Base-by-base conservation (phyloP, 1,139 yeast species). In the Trichomonascaceae sp. region DNA sequence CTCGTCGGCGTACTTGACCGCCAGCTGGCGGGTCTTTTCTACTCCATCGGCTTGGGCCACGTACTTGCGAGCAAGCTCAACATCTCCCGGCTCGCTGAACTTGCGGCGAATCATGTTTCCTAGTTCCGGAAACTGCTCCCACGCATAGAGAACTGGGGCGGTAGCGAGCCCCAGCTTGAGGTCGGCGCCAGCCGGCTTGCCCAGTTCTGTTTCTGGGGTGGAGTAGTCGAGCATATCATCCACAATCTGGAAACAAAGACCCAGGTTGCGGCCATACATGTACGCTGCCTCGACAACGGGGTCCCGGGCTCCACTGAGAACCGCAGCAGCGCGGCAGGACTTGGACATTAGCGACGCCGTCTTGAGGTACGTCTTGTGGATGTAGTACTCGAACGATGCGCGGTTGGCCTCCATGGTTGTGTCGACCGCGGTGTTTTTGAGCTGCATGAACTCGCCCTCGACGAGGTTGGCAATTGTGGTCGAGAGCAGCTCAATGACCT, bases 381-480 rank as follows among this genome's bases (percentile, higher is more conserved):
- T 64, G 53, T 89, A 89, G 57, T 89, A 89, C 52, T 89, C 93
- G 56, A 89, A 87, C 1, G 95, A 93, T 9, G 93, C 93, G 37
- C 76, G 79, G 47, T 79, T 75, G 34, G 81, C 76, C 34, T 66
- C 65, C 49, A 80, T 87, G 27, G 79, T 68, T 16, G 72, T 64
- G 22, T 64, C 54, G 1, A 66, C 64, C 2, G 85, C 92, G 1
- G 95, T 84, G 57, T 89, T 89, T 48, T 87, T 87, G 62, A 89
- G 70, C 60, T 89, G 98, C 97, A 89, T 87, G 54, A 89, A 87
- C 59, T 89, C 98, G 31, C 98, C 98, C 60, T 92, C 98, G 1
- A 89, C 98, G 41, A 92, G 66, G 54, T 92, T 92, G 17, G 97
- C 98, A 54, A 89, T 89, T 27, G 96, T 80, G 5, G 96, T 89